Evolutionary conservation across 2,329 filamentous ascomycete genomes (phyloP), one percentile per base, ranked within the genome.

Genomic region (Beauveria bassiana): DNA sequence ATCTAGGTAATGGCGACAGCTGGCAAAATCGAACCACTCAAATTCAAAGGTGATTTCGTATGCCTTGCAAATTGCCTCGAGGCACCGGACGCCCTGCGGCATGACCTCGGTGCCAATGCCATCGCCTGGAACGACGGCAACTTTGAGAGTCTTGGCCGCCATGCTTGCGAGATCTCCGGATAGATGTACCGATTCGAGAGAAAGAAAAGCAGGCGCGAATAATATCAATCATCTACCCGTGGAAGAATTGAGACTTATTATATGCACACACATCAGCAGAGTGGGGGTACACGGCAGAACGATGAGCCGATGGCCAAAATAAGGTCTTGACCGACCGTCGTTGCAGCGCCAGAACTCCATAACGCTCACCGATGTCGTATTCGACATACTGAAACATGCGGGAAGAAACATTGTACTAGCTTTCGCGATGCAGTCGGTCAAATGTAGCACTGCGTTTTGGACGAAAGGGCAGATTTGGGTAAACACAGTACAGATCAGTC

Each of bases 31-130:
- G 66, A 86, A 88, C 59, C 84, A 73, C 63, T 83, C 77, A 64
- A 89, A 87, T 1, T 80, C 71, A 0, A 89, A 72, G 58, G 84
- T 81, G 0, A 83, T 77, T 43, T 76, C 73, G 63, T 81, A 79
- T 2, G 79, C 71, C 20, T 75, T 68, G 28, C 77, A 77, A 1
- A 81, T 72, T 12, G 79, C 78, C 66, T 86, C 72, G 54, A 89
- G 76, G 10, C 85, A 86, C 31, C 78, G 75, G 5, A 89, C 82
- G 2, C 85, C 86, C 1, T 85, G 85, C 38, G 79, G 75, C 71
- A 88, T 83, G 12, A 90, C 86, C 71, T 90, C 87, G 1, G 81
- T 81, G 1, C 87, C 87, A 63, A 90, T 89, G 59, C 87, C 87
- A 68, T 90, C 87, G 8, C 84, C 87, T 0, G 86, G 85, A 60